A percentile compares a stretch with the other conserved stretches of the same genome.
Evolutionary conservation across 768 basidiomycete genomes (phyloP).

Genomic region (Russula brevipes): DNA sequence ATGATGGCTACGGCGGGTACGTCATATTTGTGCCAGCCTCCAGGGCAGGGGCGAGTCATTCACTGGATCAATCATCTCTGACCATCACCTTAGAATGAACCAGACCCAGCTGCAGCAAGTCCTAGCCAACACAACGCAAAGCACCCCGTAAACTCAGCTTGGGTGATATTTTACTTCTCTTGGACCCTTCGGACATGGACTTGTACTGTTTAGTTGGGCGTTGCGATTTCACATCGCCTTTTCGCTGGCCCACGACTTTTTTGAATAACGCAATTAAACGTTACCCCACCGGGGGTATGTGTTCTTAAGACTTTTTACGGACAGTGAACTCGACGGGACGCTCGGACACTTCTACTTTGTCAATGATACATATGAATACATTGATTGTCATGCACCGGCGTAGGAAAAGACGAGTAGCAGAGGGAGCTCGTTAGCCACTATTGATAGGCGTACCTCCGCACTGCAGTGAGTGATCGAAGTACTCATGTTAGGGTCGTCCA

Average conservation of each 20-base stretch:
- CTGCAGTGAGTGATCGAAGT: background rate
- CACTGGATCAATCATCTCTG: background rate
- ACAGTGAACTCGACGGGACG: background rate
- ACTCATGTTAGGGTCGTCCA: conserved; percentile 7
- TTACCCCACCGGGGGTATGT: background rate
- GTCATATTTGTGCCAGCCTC: background rate
- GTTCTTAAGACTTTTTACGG: conserved; percentile 1
- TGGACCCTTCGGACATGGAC: conserved; percentile 1
- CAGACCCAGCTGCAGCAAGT: conserved; percentile 1
- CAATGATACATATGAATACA: background rate
- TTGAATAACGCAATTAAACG: background rate
- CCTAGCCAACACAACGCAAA: background rate
- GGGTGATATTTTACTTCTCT: background rate
- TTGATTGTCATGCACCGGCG: background rate
- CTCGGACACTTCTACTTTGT: background rate
- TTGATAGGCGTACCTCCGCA: background rate
- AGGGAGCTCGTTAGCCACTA: background rate
- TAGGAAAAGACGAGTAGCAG: background rate
- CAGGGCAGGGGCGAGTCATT: background rate
- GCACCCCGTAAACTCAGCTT: background rate
- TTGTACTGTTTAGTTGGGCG: background rate
- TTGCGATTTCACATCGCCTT: background rate
- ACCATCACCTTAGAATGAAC: background rate
- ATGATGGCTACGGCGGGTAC: conserved; percentile 24
- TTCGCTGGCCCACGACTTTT: background rate